Evolutionary conservation across 176 grass and related monocot genomes (phyloP).

Genomic region (Guadua angustifolia): DNA sequence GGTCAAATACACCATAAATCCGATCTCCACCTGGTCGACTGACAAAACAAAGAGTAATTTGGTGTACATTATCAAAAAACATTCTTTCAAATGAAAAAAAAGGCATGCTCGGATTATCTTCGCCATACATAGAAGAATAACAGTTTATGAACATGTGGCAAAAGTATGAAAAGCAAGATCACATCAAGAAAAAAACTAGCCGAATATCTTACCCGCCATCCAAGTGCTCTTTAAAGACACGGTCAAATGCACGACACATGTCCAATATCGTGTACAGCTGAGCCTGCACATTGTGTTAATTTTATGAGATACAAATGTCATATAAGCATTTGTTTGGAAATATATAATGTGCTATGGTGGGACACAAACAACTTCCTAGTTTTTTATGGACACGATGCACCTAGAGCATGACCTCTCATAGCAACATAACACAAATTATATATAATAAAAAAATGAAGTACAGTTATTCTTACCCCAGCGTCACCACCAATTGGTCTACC

Average conservation of each 20-base stretch:
- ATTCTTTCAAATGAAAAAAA: conserved; percentile 19
- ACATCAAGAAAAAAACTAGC: background rate
- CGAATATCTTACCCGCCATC: conserved; percentile 87
- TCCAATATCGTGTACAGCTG: conserved; percentile 99
- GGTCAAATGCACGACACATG: conserved; percentile 99
- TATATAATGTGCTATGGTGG: background rate
- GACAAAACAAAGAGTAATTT: conserved; percentile 33
- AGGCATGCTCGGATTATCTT: background rate
- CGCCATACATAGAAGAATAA: conserved; percentile 3
- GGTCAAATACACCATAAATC: conserved; percentile 98
- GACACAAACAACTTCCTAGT: conserved; percentile 23
- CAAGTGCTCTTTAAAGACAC: conserved; percentile 97
- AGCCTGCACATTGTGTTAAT: conserved; percentile 58
- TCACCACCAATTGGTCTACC: conserved; percentile 94
- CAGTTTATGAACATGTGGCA: conserved; percentile 13
- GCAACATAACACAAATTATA: conserved; percentile 8
- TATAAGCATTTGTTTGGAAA: conserved; percentile 20
- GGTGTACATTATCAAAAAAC: conserved; percentile 13
- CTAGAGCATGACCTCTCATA: background rate
- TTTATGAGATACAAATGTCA: conserved; percentile 8
- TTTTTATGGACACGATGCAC: conserved; percentile 5
- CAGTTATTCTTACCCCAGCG: conserved; percentile 71
- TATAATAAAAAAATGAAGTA: background rate
- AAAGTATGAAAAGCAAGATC: conserved; percentile 1
- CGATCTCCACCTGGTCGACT: conserved; percentile 96